Percentiles rank a stretch among this genome's conserved stretches.
These are phyloP conservation scores for Blastobotrys indianensis DNA, from an alignment of 1,139 yeast genomes.

Conservation along the genomic window DNA sequence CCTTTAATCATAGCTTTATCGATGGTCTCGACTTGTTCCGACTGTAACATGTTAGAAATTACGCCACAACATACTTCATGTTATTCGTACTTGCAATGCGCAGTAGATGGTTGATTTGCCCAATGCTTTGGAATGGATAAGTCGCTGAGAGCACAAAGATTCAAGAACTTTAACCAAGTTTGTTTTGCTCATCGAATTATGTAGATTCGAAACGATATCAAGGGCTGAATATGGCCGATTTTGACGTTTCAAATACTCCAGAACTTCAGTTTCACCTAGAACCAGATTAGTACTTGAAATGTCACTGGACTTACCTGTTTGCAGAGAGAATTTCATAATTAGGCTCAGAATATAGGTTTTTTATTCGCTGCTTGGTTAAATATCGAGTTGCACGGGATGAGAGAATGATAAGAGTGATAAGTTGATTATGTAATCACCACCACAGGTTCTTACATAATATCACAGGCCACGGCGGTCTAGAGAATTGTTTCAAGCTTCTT, in stretches of 20 bases:
- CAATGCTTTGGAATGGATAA: constrained; percentile 31
- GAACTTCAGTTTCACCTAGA: constrained; percentile 14
- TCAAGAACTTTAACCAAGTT: constrained; percentile 31
- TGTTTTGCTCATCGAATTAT: constrained; percentile 31
- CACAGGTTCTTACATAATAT: too few relatives aligned
- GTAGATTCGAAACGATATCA: constrained; percentile 37
- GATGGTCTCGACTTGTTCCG: too few relatives aligned
- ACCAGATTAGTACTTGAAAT: background rate
- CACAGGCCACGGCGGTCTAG: background rate
- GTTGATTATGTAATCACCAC: too few relatives aligned
- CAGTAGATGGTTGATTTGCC: constrained; percentile 36
- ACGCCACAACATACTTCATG: too few relatives aligned
- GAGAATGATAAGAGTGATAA: too few relatives aligned
- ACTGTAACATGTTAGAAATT: too few relatives aligned
- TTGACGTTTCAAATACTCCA: constrained; percentile 34
- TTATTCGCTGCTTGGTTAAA: too few relatives aligned
- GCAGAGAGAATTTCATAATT: background rate
- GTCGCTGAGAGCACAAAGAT: constrained; percentile 25
- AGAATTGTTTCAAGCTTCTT: background rate
- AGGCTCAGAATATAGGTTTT: too few relatives aligned
- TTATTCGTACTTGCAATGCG: constrained; percentile 24
- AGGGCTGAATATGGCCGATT: constrained; percentile 39
- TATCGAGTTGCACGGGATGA: too few relatives aligned
- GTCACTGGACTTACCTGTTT: background rate
- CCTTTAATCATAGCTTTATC: too few relatives aligned